These are phyloP conservation scores for Nemania sp. DNA, from an alignment of 2,329 filamentous ascomycete species.

Conservation along the genomic window DNA sequence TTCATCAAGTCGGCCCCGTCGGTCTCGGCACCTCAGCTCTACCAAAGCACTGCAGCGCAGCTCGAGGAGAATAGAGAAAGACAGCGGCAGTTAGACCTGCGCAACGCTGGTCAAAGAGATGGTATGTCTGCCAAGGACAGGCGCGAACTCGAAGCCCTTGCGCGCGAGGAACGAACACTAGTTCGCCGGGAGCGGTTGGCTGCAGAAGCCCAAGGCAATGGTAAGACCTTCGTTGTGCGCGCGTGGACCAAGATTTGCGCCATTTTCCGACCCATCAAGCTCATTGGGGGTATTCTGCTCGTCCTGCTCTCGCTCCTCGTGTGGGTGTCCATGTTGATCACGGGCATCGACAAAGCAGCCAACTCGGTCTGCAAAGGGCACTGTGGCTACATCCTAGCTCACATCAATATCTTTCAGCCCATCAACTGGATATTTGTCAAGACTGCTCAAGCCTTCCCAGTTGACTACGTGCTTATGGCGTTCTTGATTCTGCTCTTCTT, in stretches of 20 bases:
- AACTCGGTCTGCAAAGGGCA: constrained; percentile 90
- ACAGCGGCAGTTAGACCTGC: constrained; percentile 87
- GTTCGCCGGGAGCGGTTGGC: constrained; percentile 87
- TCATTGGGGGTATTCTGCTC: constrained; percentile 80
- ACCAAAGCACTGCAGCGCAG: constrained; percentile 76
- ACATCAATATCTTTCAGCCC: constrained; percentile 91
- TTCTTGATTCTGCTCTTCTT: constrained; percentile 87
- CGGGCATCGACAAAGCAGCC: constrained; percentile 92
- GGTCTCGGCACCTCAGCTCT: constrained; percentile 79
- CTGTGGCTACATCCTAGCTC: constrained; percentile 89
- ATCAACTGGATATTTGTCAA: constrained; percentile 88
- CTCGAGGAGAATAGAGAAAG: constrained; percentile 88
- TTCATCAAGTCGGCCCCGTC: constrained; percentile 91
- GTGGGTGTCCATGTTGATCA: constrained; percentile 93
- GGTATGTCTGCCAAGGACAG: constrained; percentile 83
- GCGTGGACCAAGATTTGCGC: constrained; percentile 81
- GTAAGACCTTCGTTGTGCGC: constrained; percentile 73
- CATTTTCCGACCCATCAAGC: constrained; percentile 84
- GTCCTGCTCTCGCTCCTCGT: constrained; percentile 75
- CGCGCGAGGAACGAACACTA: constrained; percentile 89
- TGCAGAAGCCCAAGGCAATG: constrained; percentile 78
- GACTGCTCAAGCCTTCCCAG: constrained; percentile 80
- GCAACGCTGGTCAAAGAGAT: constrained; percentile 74
- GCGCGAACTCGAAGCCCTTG: constrained; percentile 82
- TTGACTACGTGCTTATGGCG: constrained; percentile 90